A percentile compares a stretch with the other conserved stretches of the same genome.
phyloP scores from a whole-genome alignment of 768 basidiomycete genomes.

The Amyloporia xantha region DNA sequence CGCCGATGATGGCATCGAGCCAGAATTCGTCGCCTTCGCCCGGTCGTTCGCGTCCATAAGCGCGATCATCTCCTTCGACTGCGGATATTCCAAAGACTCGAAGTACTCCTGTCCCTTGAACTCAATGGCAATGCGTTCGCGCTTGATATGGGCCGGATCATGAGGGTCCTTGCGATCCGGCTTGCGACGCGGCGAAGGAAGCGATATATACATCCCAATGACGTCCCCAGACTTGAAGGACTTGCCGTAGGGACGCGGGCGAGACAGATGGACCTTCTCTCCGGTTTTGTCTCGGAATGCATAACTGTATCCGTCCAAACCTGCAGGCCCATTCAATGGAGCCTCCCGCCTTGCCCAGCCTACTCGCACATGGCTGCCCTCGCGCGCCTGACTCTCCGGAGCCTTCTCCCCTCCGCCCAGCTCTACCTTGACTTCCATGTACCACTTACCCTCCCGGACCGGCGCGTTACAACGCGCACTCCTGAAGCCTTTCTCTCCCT shows the following conservation, averaged over 20 bases:
- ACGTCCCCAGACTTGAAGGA: constrained; percentile 79
- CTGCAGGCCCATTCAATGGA: constrained; percentile 87
- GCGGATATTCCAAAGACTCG: constrained; percentile 84
- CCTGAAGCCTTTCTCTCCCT: constrained; percentile 85
- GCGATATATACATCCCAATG: constrained; percentile 87
- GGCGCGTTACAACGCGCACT: constrained; percentile 88
- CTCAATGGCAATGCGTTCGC: constrained; percentile 90
- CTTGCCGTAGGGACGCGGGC: constrained; percentile 71
- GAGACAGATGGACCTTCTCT: constrained; percentile 82
- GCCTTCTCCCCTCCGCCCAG: constrained; percentile 61
- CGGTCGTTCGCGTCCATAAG: constrained; percentile 67
- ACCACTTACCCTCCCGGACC: constrained; percentile 87
- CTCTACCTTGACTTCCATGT: constrained; percentile 82
- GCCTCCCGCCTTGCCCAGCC: constrained; percentile 93
- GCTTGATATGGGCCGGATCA: constrained; percentile 78
- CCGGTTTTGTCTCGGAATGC: constrained; percentile 88
- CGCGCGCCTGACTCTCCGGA: constrained; percentile 40
- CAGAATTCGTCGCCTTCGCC: constrained; percentile 48
- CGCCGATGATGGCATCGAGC: constrained; percentile 48
- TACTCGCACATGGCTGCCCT: constrained; percentile 80
- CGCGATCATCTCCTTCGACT: constrained; percentile 86
- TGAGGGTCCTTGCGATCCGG: constrained; percentile 55
- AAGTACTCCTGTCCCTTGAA: constrained; percentile 98
- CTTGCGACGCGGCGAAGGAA: constrained; percentile 59
- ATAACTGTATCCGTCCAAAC: constrained; percentile 91